Base-by-base conservation (phyloP, 140 eudicot species). In the Stevia rebaudiana region DNA sequence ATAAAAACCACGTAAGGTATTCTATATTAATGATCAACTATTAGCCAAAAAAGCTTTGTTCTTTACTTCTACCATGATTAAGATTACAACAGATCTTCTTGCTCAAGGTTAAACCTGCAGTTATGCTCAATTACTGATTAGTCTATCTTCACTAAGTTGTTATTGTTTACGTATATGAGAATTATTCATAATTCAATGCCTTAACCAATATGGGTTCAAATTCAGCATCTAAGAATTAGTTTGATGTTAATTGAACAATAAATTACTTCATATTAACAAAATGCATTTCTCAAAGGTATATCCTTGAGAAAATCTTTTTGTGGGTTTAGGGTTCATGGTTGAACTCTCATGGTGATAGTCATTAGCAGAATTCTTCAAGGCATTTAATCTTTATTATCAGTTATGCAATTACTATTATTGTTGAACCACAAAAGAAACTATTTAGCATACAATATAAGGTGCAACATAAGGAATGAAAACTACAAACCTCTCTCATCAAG, bases 401-500 rank as follows among this genome's bases (percentile, higher is more conserved):
- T 36, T 33, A 13, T 33, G 23, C 50, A 50, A 13, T 21, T 66
- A 4, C 10, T 36, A 65, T 49, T 1, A 36, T 30, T 46, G 43
- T 15, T 9, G 0, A 56, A 56, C 12, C 8, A 30, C 5, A 56
- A 31, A 31, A 30, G 5, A 13, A 25, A 54, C 11, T 30, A 8
- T 28, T 24, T 54, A 28, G 42, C 23, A 55, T 31, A 31, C 6
- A 13, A 18, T 16, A 46, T 1, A 3, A 49, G 30, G 56, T 49
- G 30, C 30, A 21, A 22, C 23, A 16, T 3, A 36, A 15, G 11
- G 48, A 59, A 16, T 0, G 6, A 12, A 56, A 44, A 53, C 41
- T 21, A 83, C 65, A 1, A 0, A 74, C 98, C 96, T 91, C 98
- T 78, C 73, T 87, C 81, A 58, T 91, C 96, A 28, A 91, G 95